These are phyloP conservation scores for Rhododendron mucronatum DNA, from an alignment of 148 eudicot species.

Conservation along the genomic window DNA sequence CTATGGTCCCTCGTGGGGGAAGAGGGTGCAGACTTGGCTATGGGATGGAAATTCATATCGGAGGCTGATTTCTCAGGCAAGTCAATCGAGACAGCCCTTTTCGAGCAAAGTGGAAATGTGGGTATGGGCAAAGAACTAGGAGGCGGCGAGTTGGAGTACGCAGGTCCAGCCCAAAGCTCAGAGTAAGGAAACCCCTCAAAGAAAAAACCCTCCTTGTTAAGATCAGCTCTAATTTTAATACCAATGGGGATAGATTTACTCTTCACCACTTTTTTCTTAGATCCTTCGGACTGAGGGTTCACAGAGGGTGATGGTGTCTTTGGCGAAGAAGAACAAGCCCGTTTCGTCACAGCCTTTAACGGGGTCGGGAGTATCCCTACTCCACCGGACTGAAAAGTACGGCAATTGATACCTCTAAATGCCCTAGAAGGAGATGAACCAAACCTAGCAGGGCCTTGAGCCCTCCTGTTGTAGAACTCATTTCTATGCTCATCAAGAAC, in stretches of 20 bases:
- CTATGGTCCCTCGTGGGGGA: slow-evolving; percentile 62
- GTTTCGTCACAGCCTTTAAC: slow-evolving; percentile 26
- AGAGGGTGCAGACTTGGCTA: slow-evolving; percentile 86
- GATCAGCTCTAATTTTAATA: slow-evolving; percentile 30
- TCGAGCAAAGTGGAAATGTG: slow-evolving; percentile 60
- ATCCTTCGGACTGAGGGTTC: slow-evolving; percentile 20
- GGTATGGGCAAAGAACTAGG: slow-evolving; percentile 93
- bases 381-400: slow-evolving; percentile 56
- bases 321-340: slow-evolving; percentile 35
- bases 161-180: slow-evolving; percentile 92
- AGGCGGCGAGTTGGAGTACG: slow-evolving; percentile 85
- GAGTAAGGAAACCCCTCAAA: slow-evolving; percentile 34
- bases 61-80: slow-evolving; percentile 39
- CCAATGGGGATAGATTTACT: slow-evolving; percentile 49
- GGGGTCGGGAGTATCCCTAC: slow-evolving; percentile 61
- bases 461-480: slow-evolving; percentile 41
- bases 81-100: slow-evolving; percentile 71
- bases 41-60: slow-evolving; percentile 40
- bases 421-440: slow-evolving; percentile 35
- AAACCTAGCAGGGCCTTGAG: slow-evolving; percentile 17
- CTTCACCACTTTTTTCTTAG: slow-evolving; percentile 27
- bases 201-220: slow-evolving; percentile 19
- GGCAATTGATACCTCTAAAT: slow-evolving; percentile 59
- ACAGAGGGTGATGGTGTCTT: slow-evolving; percentile 31
- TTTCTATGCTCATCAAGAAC: slow-evolving; percentile 56